Percentiles rank a stretch among this genome's conserved stretches.
Conservation (phyloP, 129 eudicot species). For the Mikania micrantha region DNA sequence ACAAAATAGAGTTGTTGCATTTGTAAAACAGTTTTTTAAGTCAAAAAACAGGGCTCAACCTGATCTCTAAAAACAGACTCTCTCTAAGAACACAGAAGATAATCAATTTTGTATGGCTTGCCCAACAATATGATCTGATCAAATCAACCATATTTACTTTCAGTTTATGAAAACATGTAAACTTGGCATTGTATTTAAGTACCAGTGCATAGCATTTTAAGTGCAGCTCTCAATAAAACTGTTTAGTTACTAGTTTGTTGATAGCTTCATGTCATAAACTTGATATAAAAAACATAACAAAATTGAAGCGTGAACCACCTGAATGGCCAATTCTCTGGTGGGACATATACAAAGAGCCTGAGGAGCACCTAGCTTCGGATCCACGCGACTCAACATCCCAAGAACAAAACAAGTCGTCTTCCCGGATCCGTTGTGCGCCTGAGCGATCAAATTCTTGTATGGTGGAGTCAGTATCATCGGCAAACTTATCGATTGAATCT, state of each 20-base stretch:
- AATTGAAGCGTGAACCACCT: slow-evolving; percentile 29
- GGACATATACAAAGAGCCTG: slow-evolving; percentile 89
- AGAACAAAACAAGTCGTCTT: slow-evolving; percentile 93
- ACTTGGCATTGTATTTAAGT: not conserved
- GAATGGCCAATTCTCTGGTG: slow-evolving; percentile 76
- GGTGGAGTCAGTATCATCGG: slow-evolving; percentile 96
- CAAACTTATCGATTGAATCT: slow-evolving; percentile 72
- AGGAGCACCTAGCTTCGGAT: slow-evolving; percentile 53
- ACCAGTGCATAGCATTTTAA: not conserved
- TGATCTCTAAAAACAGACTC: not conserved
- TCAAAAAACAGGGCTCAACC: not conserved
- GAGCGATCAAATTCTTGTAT: slow-evolving; percentile 63
- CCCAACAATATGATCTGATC: not conserved
- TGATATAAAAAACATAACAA: not conserved
- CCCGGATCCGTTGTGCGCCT: slow-evolving; percentile 90
- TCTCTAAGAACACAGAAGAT: not conserved
- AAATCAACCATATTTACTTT: not conserved
- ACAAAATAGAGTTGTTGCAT: not conserved
- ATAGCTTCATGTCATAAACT: no score
- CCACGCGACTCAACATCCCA: slow-evolving; percentile 90
- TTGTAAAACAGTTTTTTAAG: not conserved
- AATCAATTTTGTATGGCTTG: not conserved
- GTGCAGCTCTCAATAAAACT: no score
- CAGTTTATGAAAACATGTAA: not conserved
- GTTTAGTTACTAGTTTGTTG: no score